phyloP scores from a whole-genome alignment of 2,329 filamentous ascomycete species.

The Podosphaera xanthii region DNA sequence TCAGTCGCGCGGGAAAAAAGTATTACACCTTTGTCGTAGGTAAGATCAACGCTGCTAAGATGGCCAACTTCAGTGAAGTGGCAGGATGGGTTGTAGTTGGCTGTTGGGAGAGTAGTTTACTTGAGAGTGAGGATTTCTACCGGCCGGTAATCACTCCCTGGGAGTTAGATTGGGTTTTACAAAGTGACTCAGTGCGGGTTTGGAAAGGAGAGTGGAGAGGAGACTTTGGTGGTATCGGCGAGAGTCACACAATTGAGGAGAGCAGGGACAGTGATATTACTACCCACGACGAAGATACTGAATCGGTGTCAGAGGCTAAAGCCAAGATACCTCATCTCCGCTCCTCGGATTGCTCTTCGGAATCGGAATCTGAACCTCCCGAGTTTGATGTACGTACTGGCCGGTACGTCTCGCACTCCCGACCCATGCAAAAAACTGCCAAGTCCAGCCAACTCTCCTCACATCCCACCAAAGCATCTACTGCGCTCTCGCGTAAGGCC shows the following conservation, averaged over 20 bases:
- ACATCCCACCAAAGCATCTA: slow-evolving; percentile 15
- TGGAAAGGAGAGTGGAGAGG: slow-evolving; percentile 83
- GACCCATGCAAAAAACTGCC: slow-evolving; percentile 37
- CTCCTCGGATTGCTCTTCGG: slow-evolving; percentile 18
- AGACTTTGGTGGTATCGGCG: slow-evolving; percentile 47
- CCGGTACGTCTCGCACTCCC: slow-evolving; percentile 53
- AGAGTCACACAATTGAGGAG: slow-evolving; percentile 9
- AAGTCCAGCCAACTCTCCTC: background rate
- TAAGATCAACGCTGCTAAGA: slow-evolving; percentile 83
- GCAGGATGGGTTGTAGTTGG: slow-evolving; percentile 94
- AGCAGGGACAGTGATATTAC: slow-evolving; percentile 4
- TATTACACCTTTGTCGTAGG: slow-evolving; percentile 91
- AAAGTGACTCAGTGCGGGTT: slow-evolving; percentile 49
- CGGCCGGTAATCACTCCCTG: slow-evolving; percentile 85
- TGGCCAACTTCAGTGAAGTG: slow-evolving; percentile 89
- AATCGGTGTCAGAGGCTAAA: background rate
- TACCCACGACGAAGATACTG: slow-evolving; percentile 1
- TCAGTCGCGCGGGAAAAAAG: slow-evolving; percentile 70
- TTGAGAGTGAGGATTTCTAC: slow-evolving; percentile 49
- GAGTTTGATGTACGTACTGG: slow-evolving; percentile 86
- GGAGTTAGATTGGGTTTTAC: slow-evolving; percentile 60
- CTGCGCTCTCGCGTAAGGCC: slow-evolving; percentile 36
- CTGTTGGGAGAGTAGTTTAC: slow-evolving; percentile 87
- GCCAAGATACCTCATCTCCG: background rate
- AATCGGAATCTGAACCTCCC: slow-evolving; percentile 56